Evolutionary conservation across 2,329 filamentous ascomycete genomes (phyloP).

Genomic region (Colletotrichum shisoi): DNA sequence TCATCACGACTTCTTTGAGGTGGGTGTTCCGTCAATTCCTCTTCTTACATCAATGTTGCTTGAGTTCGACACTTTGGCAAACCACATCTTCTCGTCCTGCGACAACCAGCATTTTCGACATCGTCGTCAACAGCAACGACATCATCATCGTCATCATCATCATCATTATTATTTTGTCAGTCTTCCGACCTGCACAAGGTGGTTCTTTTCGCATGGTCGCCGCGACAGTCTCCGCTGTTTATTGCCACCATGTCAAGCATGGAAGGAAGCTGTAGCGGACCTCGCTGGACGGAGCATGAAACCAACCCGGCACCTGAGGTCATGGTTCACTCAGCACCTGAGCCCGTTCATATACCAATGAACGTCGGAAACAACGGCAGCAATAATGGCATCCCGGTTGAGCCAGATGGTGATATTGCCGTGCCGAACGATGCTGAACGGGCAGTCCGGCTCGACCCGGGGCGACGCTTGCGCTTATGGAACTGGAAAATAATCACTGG

Average conservation of each 20-base stretch:
- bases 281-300: constrained; percentile 26
- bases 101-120: not conserved
- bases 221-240: too few species aligned
- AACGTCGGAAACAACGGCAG: constrained; percentile 3
- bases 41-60: not conserved
- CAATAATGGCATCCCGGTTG: not conserved
- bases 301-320: constrained; percentile 33
- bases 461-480: constrained; percentile 38
- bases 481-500: constrained; percentile 45
- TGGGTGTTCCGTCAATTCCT: not conserved
- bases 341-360: constrained; percentile 25
- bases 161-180: not conserved
- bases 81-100: not conserved
- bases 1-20: not conserved
- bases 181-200: not conserved
- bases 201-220: not conserved
- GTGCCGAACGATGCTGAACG: not conserved
- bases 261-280: not conserved
- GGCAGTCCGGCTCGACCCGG: constrained; percentile 37
- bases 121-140: not conserved
- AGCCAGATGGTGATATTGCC: not conserved
- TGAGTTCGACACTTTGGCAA: not conserved
- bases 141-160: not conserved
- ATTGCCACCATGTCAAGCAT: not conserved
- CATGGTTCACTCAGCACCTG: constrained; percentile 25